Evolutionary conservation across 495 filamentous ascomycete genomes (phyloP).

Genomic region (Aspergillus homomorphus): DNA sequence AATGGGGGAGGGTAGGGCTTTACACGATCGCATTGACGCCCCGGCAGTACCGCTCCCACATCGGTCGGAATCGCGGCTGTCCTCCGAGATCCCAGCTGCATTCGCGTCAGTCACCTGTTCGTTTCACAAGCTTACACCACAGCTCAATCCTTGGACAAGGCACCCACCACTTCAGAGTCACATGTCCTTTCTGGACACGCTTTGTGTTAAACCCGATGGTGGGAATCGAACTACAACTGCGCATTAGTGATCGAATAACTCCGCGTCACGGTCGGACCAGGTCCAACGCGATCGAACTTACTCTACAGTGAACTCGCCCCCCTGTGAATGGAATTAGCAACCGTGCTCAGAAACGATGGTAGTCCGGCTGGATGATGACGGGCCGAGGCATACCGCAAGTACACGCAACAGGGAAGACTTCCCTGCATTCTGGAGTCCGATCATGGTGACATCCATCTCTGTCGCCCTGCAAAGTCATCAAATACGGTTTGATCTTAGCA

Average conservation of each 20-base stretch:
- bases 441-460: constrained; percentile 99
- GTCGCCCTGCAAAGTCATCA: constrained; percentile 66
- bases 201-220: constrained; percentile 99
- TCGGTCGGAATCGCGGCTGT: constrained; percentile 93
- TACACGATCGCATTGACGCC: constrained; percentile 97
- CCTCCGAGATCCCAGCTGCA: constrained; percentile 92
- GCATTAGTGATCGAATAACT: constrained; percentile 34
- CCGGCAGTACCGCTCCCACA: constrained; percentile 99
- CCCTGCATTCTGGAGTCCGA: constrained; percentile 96
- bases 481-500: constrained; percentile 25
- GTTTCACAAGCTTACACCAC: not conserved
- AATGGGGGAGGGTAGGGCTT: constrained; percentile 22
- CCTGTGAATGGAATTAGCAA: constrained; percentile 53
- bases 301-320: constrained; percentile 98
- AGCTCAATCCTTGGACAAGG: not conserved
- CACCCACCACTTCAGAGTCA: constrained; percentile 88
- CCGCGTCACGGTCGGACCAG: constrained; percentile 1
- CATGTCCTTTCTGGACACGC: constrained; percentile 95
- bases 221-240: constrained; percentile 78
- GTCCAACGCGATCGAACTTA: constrained; percentile 53
- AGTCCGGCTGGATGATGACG: not conserved
- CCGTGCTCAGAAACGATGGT: not conserved
- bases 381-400: constrained; percentile 69
- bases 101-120: constrained; percentile 23
- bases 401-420: constrained; percentile 95